phyloP scores from a whole-genome alignment of 2,329 filamentous ascomycete species.

The Paraphoma chrysanthemicola region DNA sequence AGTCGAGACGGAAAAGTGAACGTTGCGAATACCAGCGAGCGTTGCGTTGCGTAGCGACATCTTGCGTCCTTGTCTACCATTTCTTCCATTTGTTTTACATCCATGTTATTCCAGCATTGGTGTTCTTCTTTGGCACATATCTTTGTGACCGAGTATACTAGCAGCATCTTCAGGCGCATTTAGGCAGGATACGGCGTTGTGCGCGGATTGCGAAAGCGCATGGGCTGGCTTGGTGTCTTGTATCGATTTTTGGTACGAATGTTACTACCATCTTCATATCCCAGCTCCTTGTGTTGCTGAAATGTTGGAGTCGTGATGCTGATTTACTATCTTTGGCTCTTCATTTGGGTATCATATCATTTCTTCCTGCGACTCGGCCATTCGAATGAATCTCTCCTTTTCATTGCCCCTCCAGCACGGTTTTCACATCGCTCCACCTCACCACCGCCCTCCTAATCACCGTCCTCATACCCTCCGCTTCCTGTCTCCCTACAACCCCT shows the following conservation, averaged over 20 bases:
- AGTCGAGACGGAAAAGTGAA: not conserved
- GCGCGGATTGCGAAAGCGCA: not conserved
- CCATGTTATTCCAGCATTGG: conserved; percentile 6
- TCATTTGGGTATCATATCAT: too few relatives aligned
- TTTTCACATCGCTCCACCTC: conserved; percentile 65
- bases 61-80: conserved; percentile 13
- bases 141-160: conserved; percentile 21
- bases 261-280: not conserved
- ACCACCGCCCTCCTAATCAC: conserved; percentile 26
- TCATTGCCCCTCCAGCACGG: conserved; percentile 17
- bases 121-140: conserved; percentile 11
- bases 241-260: not conserved
- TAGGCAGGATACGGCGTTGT: conserved; percentile 17
- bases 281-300: not conserved
- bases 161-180: conserved; percentile 27
- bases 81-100: conserved; percentile 30
- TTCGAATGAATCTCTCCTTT: not conserved
- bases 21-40: not conserved
- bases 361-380: not conserved
- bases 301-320: not conserved
- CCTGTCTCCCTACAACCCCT: conserved; percentile 62
- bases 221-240: not conserved
- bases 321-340: not conserved
- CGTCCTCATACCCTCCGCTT: conserved; percentile 54
- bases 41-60: not conserved